Evolutionary conservation across 2,329 filamentous ascomycete genomes (phyloP).

Genomic region (Periconia macrospinosa): DNA sequence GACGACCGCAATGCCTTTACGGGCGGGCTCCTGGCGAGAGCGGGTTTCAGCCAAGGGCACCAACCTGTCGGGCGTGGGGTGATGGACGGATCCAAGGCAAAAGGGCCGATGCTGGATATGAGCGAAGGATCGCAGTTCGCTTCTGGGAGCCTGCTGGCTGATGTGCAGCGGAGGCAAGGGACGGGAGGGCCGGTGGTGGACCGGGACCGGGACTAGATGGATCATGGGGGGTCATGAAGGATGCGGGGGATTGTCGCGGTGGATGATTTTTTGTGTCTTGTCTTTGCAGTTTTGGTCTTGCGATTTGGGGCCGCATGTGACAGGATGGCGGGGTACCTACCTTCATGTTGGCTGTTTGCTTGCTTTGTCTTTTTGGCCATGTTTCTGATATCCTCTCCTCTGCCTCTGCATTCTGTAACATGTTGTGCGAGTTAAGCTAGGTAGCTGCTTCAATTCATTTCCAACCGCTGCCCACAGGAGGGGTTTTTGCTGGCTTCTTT

Average conservation of each 20-base stretch:
- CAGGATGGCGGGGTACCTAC: no score
- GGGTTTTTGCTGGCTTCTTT: no score
- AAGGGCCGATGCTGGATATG: conserved; percentile 50
- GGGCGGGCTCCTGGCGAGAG: conserved; percentile 47
- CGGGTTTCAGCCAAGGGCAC: conserved; percentile 44
- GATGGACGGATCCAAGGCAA: conserved; percentile 48
- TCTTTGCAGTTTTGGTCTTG: not conserved
- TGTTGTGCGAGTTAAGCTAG: no score
- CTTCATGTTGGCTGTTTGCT: no score
- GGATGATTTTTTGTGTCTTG: not conserved
- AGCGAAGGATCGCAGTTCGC: conserved; percentile 47
- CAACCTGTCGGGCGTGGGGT: conserved; percentile 39
- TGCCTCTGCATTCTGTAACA: no score
- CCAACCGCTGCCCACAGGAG: no score
- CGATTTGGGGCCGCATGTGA: no score
- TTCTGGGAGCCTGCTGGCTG: conserved; percentile 52
- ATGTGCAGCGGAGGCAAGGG: conserved; percentile 37
- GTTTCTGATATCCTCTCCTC: no score
- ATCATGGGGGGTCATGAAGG: not conserved
- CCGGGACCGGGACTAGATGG: conserved; percentile 19
- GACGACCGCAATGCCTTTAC: conserved; percentile 47
- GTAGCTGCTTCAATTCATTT: no score
- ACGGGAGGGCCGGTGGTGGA: conserved; percentile 41
- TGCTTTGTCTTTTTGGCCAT: no score
- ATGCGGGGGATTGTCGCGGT: no score